Base-by-base conservation (phyloP, 257 asterid genomes). In the Solanum pinnatisectum region DNA sequence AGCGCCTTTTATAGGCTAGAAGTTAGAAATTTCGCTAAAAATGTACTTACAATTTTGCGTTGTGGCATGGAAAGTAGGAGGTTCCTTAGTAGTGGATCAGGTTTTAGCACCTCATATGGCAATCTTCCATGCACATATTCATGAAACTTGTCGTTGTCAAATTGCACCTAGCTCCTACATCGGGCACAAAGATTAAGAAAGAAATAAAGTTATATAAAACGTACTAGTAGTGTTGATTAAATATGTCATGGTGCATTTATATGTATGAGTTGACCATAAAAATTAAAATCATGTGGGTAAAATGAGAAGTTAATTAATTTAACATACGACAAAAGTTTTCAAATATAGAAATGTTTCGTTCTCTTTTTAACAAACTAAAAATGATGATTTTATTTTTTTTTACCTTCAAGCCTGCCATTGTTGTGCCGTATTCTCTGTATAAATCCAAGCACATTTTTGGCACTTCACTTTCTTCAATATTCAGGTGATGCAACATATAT, bases 341-440 rank as follows among this genome's bases (percentile, higher is more conserved):
- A 32, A 71, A 32, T 32, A 15, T 14, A 71, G 0, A 30, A 71
- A 33, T 32, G 2, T 71, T 8, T 15, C 22, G 3, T 68, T 30
- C 23, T 27, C 4, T 30, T 67, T 68, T 68, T 14, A 14, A 14
- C 5, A 68, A 6, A 68, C 39, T 68, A 25, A 65, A 65, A 65
- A 25, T 4, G 14, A 60, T 23, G 14, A 4, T 65, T 5, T 25
- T 13, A 8, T n/a, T 23, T 65, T 56, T 56, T 27, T 67, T 68
- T 32, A 71, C 98, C 96, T 95, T 94, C 10, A 96, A 95, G 12
- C 99, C 99, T 40, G 99, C 98, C 99, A 96, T 95, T 32, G 99
- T 96, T 46, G 99, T 96, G 20, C 98, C 99, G 84, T 94, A 70
- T 91, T 96, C 96, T 89, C 90, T 93, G 91, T 96, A 96, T 90